phyloP scores from a whole-genome alignment of 495 filamentous ascomycete genomes.

The Daldinia bambusicola region DNA sequence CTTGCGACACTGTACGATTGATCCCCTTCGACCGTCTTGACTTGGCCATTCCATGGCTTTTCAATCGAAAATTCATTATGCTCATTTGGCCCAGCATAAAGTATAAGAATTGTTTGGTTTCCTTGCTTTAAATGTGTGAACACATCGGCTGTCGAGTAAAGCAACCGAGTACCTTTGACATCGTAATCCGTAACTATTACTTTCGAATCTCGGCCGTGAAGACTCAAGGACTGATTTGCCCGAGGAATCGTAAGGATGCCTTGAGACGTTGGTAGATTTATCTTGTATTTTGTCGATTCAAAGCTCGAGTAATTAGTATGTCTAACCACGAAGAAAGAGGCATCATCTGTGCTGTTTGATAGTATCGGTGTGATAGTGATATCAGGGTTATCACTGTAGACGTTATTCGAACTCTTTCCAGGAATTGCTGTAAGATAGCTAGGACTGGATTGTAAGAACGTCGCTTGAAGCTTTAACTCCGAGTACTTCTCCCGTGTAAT shows the following conservation, averaged over 20 bases:
- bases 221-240: conserved; percentile 66
- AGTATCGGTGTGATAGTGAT: conserved; percentile 70
- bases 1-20: conserved; percentile 49
- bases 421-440: conserved; percentile 70
- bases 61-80: conserved; percentile 73
- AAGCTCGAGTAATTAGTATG: conserved; percentile 69
- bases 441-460: conserved; percentile 76
- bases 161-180: conserved; percentile 67
- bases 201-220: conserved; percentile 80
- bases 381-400: conserved; percentile 60
- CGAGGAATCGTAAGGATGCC: conserved; percentile 72
- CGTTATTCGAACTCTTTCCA: conserved; percentile 46
- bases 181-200: conserved; percentile 77
- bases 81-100: conserved; percentile 78
- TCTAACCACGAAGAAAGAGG: conserved; percentile 72
- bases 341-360: conserved; percentile 55
- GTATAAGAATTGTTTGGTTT: conserved; percentile 64
- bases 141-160: conserved; percentile 81
- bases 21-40: conserved; percentile 64
- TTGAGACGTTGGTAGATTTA: conserved; percentile 68
- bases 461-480: conserved; percentile 77
- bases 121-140: conserved; percentile 66
- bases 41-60: conserved; percentile 51
- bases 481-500: conserved; percentile 80
- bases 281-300: conserved; percentile 67